Evolutionary conservation across 2,329 filamentous ascomycete genomes (phyloP).

Genomic region (Sphaerulina musiva): DNA sequence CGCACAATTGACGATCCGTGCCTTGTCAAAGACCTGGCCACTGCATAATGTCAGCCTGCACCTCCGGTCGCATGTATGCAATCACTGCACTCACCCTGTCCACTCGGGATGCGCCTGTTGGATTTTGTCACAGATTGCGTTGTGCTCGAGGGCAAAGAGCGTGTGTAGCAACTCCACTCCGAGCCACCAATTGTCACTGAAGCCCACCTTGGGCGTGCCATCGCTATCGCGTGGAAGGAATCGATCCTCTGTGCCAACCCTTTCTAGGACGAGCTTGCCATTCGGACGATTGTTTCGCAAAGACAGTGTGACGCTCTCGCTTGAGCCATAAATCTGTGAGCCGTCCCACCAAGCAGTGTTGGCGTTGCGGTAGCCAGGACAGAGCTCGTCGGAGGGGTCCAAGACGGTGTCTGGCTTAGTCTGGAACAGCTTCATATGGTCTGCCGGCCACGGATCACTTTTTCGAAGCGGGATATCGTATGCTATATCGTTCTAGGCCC

Average conservation of each 20-base stretch:
- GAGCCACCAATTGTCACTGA: conserved; percentile 44
- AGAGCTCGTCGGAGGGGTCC: conserved; percentile 34
- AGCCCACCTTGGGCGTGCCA: conserved; percentile 39
- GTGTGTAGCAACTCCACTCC: conserved; percentile 45
- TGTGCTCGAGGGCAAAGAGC: conserved; percentile 44
- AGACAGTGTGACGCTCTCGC: conserved; percentile 33
- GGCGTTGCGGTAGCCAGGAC: conserved; percentile 40
- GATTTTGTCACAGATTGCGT: conserved; percentile 40
- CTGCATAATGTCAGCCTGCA: background rate
- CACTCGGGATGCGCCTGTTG: conserved; percentile 34
- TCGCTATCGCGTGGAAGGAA: conserved; percentile 39
- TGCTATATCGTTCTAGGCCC: background rate
- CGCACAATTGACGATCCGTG: conserved; percentile 41
- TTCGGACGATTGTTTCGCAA: conserved; percentile 35
- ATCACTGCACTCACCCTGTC: conserved; percentile 18
- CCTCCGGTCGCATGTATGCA: background rate
- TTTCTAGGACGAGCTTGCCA: conserved; percentile 38
- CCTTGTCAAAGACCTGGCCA: conserved; percentile 43
- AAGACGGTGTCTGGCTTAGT: conserved; percentile 35
- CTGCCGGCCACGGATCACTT: conserved; percentile 20
- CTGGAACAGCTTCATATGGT: conserved; percentile 36
- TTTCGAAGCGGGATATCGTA: conserved; percentile 11
- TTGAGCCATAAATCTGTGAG: conserved; percentile 44
- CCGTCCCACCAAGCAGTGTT: conserved; percentile 46
- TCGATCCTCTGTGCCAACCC: conserved; percentile 27